These are phyloP conservation scores for Plectosphaerella plurivora DNA, from an alignment of 2,329 filamentous ascomycete genomes.

Conservation along the genomic window DNA sequence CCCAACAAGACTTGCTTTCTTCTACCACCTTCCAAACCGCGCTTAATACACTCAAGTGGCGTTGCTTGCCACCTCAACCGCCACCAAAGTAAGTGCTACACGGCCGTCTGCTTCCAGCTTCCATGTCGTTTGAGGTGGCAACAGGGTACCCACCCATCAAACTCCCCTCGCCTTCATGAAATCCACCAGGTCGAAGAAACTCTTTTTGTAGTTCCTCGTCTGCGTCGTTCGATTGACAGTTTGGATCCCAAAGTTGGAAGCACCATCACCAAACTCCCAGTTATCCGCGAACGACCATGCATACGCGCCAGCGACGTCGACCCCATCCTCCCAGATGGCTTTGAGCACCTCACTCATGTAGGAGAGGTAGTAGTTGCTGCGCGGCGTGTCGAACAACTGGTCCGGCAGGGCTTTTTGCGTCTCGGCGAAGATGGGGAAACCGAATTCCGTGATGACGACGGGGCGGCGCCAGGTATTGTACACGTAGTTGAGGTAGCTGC, in stretches of 20 bases:
- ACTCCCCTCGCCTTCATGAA: slow-evolving; percentile 27
- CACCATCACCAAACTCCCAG: slow-evolving; percentile 42
- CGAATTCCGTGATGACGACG: slow-evolving; percentile 50
- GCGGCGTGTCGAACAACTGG: slow-evolving; percentile 48
- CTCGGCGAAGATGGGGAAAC: slow-evolving; percentile 50
- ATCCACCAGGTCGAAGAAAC: slow-evolving; percentile 53
- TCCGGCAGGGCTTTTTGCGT: slow-evolving; percentile 21
- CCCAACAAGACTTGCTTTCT: too few species aligned
- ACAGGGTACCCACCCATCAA: too few species aligned
- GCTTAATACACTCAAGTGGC: too few species aligned
- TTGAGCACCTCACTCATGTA: slow-evolving; percentile 52
- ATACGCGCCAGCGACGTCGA: slow-evolving; percentile 48
- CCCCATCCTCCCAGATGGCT: slow-evolving; percentile 51
- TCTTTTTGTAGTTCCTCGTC: slow-evolving; percentile 49
- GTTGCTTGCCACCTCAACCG: too few species aligned
- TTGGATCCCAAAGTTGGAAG: slow-evolving; percentile 49
- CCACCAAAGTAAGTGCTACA: too few species aligned
- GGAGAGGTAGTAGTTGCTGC: slow-evolving; percentile 49
- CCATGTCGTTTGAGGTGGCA: too few species aligned
- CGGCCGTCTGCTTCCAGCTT: too few species aligned
- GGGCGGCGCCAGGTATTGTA: slow-evolving; percentile 53
- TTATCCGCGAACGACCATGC: slow-evolving; percentile 51
- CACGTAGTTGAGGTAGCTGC: slow-evolving; percentile 50
- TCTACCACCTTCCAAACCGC: too few species aligned
- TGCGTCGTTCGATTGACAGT: slow-evolving; percentile 49